phyloP scores from a whole-genome alignment of 164 flowering plant species.

The Vitis cinerea region DNA sequence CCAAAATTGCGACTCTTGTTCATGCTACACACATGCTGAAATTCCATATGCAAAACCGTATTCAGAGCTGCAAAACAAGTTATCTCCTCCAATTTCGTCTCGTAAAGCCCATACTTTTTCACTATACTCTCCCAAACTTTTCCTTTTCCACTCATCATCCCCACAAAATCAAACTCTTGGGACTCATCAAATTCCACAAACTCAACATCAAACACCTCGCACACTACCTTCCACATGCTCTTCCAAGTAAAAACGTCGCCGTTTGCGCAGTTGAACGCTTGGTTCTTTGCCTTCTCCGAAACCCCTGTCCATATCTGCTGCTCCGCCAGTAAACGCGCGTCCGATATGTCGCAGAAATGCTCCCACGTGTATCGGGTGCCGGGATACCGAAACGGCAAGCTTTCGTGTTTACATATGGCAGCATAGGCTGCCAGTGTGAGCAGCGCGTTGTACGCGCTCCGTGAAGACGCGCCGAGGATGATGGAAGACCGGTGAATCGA shows the following conservation, averaged over 20 bases:
- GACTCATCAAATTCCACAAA: slow-evolving; percentile 17
- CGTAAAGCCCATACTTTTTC: slow-evolving; percentile 19
- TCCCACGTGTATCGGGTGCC: slow-evolving; percentile 37
- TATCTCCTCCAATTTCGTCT: slow-evolving; percentile 25
- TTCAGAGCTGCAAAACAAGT: slow-evolving; percentile 13
- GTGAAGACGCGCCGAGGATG: slow-evolving; percentile 30
- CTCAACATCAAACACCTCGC: slow-evolving; percentile 22
- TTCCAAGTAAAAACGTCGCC: slow-evolving; percentile 40
- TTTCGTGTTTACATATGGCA: slow-evolving; percentile 20
- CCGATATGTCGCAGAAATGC: slow-evolving; percentile 30
- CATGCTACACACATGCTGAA: slow-evolving; percentile 33
- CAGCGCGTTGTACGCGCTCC: slow-evolving; percentile 19
- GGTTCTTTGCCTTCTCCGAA: slow-evolving; percentile 26
- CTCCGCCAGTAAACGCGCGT: slow-evolving; percentile 25
- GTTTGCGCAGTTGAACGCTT: slow-evolving; percentile 34
- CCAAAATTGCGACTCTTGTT: slow-evolving; percentile 30
- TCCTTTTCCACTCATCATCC: slow-evolving; percentile 20
- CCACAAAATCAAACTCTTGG: slow-evolving; percentile 21
- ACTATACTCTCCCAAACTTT: slow-evolving; percentile 24
- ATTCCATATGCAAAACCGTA: slow-evolving; percentile 4
- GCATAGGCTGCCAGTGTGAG: slow-evolving; percentile 27
- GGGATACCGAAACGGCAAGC: slow-evolving; percentile 28
- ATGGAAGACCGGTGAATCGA: slow-evolving; percentile 38
- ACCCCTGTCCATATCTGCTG: slow-evolving; percentile 38
- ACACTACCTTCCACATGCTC: slow-evolving; percentile 22